Conservation (phyloP, 192 early-diverging fungal genomes). For the Rhizophagus clarus region DNA sequence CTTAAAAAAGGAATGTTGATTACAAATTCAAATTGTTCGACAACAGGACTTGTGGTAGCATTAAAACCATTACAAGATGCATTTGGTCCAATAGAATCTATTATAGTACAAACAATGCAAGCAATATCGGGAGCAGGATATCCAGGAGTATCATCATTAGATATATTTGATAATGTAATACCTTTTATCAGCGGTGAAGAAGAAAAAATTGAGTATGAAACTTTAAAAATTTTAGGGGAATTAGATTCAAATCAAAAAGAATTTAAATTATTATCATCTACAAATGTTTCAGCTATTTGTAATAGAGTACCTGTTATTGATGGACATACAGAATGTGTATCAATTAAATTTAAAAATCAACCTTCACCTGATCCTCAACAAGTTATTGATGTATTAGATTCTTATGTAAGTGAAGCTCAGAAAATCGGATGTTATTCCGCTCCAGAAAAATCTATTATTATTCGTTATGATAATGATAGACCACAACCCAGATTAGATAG, state of each 20-base stretch:
- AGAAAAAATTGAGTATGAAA: slow-evolving; percentile 96
- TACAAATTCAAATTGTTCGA: slow-evolving; percentile 99
- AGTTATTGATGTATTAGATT: slow-evolving; percentile 67
- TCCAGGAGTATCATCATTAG: slow-evolving; percentile 92
- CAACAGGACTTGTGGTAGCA: slow-evolving; percentile 91
- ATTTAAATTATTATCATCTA: slow-evolving; percentile 55
- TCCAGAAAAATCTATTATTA: slow-evolving; percentile 79
- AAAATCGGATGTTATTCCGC: slow-evolving; percentile 76
- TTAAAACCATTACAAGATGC: slow-evolving; percentile 87
- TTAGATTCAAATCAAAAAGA: slow-evolving; percentile 52
- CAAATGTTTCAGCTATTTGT: slow-evolving; percentile 91
- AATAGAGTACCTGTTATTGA: slow-evolving; percentile 97
- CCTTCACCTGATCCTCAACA: slow-evolving; percentile 75
- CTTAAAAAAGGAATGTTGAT: slow-evolving; percentile 84
- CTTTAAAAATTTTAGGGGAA: slow-evolving; percentile 86
- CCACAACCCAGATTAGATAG: slow-evolving; percentile 96
- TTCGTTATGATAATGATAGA: slow-evolving; percentile 72
- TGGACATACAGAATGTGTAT: slow-evolving; percentile 92
- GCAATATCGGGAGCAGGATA: slow-evolving; percentile 98
- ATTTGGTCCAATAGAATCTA: slow-evolving; percentile 83
- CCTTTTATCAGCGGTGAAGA: slow-evolving; percentile 96
- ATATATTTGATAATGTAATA: slow-evolving; percentile 96
- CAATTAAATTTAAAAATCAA: slow-evolving; percentile 76
- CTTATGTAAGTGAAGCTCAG: slow-evolving; percentile 85
- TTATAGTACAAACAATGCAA: slow-evolving; percentile 92